A percentile compares a stretch with the other conserved stretches of the same genome.
These are phyloP conservation scores for Lecanosticta acicola DNA, from an alignment of 2,329 filamentous ascomycete genomes.

Conservation along the genomic window DNA sequence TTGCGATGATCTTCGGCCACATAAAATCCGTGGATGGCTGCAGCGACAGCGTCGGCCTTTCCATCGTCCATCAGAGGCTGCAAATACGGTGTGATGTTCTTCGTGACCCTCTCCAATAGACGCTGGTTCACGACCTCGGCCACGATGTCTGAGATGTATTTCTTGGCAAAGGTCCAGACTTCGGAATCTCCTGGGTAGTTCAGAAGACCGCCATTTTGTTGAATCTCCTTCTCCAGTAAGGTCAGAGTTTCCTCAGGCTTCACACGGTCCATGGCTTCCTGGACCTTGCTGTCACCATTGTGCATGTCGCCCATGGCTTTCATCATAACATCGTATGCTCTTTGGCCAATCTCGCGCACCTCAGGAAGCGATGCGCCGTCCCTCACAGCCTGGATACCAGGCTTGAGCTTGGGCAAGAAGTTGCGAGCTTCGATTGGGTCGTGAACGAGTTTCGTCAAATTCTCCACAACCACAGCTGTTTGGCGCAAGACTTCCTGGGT, in stretches of 20 bases:
- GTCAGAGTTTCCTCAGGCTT: constrained; percentile 67
- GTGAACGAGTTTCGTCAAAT: constrained; percentile 96
- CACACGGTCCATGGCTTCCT: constrained; percentile 57
- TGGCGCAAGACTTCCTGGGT: constrained; percentile 91
- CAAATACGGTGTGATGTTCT: constrained; percentile 69
- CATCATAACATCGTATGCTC: constrained; percentile 79
- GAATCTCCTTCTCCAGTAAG: constrained; percentile 69
- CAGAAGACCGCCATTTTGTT: constrained; percentile 60
- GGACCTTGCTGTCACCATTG: constrained; percentile 46
- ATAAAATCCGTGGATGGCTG: constrained; percentile 71
- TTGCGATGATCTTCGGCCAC: constrained; percentile 80
- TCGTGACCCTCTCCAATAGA: constrained; percentile 65
- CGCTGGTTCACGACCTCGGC: constrained; percentile 83
- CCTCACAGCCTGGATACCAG: constrained; percentile 83
- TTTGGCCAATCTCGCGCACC: constrained; percentile 80
- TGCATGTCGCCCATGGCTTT: constrained; percentile 73
- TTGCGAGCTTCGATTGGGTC: constrained; percentile 89
- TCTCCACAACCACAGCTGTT: constrained; percentile 94
- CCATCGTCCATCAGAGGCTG: constrained; percentile 60
- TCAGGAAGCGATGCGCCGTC: constrained; percentile 88
- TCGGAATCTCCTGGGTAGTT: constrained; percentile 56
- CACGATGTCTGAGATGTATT: constrained; percentile 77
- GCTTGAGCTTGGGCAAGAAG: constrained; percentile 90
- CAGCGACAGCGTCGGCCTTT: constrained; percentile 60
- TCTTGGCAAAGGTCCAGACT: constrained; percentile 61